Percentiles rank a stretch among this genome's conserved stretches.
phyloP scores from a whole-genome alignment of 768 basidiomycete genomes.

The Royoungia palumana region DNA sequence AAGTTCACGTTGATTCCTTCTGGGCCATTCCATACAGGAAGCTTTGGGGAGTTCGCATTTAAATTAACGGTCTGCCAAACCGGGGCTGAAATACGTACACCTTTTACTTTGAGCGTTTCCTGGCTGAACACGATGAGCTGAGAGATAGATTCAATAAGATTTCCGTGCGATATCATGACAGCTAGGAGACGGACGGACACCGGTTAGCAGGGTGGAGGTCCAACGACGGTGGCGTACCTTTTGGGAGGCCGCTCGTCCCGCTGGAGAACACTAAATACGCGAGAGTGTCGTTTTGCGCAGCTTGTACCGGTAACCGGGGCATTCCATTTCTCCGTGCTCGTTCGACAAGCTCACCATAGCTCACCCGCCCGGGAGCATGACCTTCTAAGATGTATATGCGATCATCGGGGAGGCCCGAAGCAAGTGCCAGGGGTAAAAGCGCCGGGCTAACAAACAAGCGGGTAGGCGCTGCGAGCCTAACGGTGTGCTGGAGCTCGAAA shows the following conservation, averaged over 20 bases:
- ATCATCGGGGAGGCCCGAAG: slow-evolving; percentile 37
- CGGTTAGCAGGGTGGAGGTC: neutral
- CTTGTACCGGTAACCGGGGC: slow-evolving; percentile 40
- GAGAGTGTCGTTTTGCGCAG: slow-evolving; percentile 50
- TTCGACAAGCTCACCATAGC: slow-evolving; percentile 44
- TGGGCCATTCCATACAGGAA: slow-evolving; percentile 38
- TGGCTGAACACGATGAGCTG: slow-evolving; percentile 36
- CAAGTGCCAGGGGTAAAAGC: slow-evolving; percentile 41
- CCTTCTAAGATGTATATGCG: slow-evolving; percentile 51
- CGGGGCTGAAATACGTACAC: slow-evolving; percentile 31
- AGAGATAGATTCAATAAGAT: slow-evolving; percentile 44
- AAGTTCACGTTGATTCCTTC: slow-evolving; percentile 48
- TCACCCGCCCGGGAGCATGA: slow-evolving; percentile 36
- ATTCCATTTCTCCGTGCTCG: slow-evolving; percentile 35
- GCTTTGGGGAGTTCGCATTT: slow-evolving; percentile 25
- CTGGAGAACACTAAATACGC: slow-evolving; percentile 76
- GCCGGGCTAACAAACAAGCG: slow-evolving; percentile 51
- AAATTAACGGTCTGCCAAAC: neutral
- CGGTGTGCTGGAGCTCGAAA: slow-evolving; percentile 51
- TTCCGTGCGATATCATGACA: slow-evolving; percentile 73
- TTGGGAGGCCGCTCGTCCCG: slow-evolving; percentile 73
- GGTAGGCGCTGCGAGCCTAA: slow-evolving; percentile 47
- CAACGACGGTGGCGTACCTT: slow-evolving; percentile 42
- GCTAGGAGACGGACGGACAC: slow-evolving; percentile 34
- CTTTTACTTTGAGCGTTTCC: slow-evolving; percentile 34